Percentiles rank a stretch among this genome's conserved stretches.
Conservation (phyloP, 495 filamentous ascomycete genomes). For the Pyronema domesticum region DNA sequence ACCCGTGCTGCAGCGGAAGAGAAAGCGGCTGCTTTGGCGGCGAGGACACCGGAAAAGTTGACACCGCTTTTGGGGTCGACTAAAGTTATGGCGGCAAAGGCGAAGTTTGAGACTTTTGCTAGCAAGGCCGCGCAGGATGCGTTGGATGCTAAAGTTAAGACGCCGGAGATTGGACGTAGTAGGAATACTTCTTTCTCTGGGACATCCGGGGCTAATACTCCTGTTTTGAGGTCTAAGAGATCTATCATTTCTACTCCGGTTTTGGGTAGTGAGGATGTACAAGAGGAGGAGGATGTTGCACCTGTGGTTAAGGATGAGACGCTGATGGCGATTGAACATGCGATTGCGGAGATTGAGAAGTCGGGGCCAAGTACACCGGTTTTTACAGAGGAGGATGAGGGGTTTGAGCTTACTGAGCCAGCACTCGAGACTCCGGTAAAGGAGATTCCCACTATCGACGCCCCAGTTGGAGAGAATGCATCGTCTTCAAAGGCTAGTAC, state of each 20-base stretch:
- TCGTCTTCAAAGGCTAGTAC: too few relatives aligned
- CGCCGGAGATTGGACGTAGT: too few relatives aligned
- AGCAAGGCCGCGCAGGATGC: too few relatives aligned
- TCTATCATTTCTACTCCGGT: background rate
- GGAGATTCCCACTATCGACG: too few relatives aligned
- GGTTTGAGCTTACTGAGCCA: too few relatives aligned
- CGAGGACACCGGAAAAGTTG: background rate
- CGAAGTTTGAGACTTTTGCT: background rate
- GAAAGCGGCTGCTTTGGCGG: background rate
- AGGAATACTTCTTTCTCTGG: too few relatives aligned
- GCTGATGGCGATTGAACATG: background rate
- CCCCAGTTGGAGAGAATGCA: too few relatives aligned
- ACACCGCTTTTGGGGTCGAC: background rate
- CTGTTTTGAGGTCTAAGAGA: background rate
- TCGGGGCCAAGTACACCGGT: background rate
- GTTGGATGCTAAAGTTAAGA: too few relatives aligned
- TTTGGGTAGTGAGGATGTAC: background rate
- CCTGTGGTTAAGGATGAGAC: background rate
- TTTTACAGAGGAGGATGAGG: too few relatives aligned
- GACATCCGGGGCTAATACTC: background rate
- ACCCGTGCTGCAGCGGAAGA: background rate
- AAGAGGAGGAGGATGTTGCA: background rate
- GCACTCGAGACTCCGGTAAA: too few relatives aligned
- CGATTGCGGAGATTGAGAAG: background rate
- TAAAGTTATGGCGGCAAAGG: background rate